Base-by-base conservation (phyloP, 2,329 filamentous ascomycete genomes). In the Sporothrix brunneoviolacea region DNA sequence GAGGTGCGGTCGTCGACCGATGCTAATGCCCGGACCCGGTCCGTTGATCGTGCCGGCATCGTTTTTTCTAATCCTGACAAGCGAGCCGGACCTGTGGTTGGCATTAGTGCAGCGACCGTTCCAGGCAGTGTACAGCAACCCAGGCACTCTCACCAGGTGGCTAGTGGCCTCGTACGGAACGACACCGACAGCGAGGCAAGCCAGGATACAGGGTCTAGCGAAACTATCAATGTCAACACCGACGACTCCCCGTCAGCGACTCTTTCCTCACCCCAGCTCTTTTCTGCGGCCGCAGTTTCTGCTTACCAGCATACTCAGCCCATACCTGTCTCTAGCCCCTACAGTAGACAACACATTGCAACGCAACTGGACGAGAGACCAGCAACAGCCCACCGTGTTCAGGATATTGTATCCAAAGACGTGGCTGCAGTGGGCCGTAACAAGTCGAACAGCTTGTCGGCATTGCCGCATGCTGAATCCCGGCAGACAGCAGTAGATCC, bases 1-100 rank as follows among this genome's bases (percentile, higher is more conserved):
- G 70, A 74, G 27, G 60, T 68, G 60, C 68, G 51, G 47, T 61
- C 36, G 39, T 59, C 37, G 5, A 46, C 57, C n/a, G 76, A 79
- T 36, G 73, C 77, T 32, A 65, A 68, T 19, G 70, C 73, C 2
- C 74, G 83, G 32, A 77, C 80, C 5, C 75, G 74, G 28, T 88
- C 84, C 0, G 79, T 81, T 7, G 84, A 89, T 53, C 73, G 81
- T 37, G 74, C 76, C 56, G 55, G 56, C 6, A 57, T 78, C 68
- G 55, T 68, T 3, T 82, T 84, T 47, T 70, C 72, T 19, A 80
- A 71, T 47, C 68, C 73, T 9, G 82, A 88, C 61, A 82, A 84
- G 57, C 82, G 85, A 53, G 77, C 77, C 3, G 75, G 76, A 36
- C 73, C 86, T 1, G 81, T 79, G 55, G 73, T 89, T 3, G 79